Evolutionary conservation across 805 yeast species (phyloP), one percentile per base, ranked within the genome.

Genomic region (Metschnikowia koreensis): DNA sequence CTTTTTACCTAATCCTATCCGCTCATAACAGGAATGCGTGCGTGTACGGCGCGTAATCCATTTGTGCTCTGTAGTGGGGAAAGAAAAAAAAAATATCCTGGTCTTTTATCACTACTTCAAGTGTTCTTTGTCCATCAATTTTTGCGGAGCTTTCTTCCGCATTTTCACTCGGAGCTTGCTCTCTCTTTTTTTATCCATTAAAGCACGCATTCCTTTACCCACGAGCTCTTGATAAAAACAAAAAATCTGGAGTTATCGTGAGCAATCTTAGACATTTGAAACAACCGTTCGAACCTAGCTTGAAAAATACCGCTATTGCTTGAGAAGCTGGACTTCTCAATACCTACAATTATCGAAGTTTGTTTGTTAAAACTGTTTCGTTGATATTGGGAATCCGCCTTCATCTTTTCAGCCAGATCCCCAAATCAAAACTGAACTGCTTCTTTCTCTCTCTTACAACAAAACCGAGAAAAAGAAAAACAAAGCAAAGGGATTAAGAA

Each of bases 1-100:
- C 16, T 28, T 13, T 16, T 43, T 48, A 36, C 52, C 47, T 39
- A 48, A 31, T 44, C 52, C 47, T 44, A 44, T 28, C 36, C 39
- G 15, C 27, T 43, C 22, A 38, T 43, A 29, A 16, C 41, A 39
- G 48, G 26, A n/a, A 39, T 47, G 26, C 7, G 34, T 26, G 26
- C 31, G 37, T 10, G 47, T 38, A 38, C 31, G 37, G 48, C 48
- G 47, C 45, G 28, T 39, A 40, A 40, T 11, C 29, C 16, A 36
- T 11, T 31, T 47, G 27, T 33, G 44, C 34, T 39, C 45, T 47
- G 50, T 42, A 38, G 52, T 36, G 41, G 31, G 47, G 44, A 36
- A 48, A 38, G 13, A 13, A 34, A 47, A 48, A 46, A 47, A 15
- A 29, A 33, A 15, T 16, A n/a, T 12, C 45, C 26, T 34, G 27